Conservation (phyloP, 2,329 filamentous ascomycete species). For the Aspergillus tamarii region DNA sequence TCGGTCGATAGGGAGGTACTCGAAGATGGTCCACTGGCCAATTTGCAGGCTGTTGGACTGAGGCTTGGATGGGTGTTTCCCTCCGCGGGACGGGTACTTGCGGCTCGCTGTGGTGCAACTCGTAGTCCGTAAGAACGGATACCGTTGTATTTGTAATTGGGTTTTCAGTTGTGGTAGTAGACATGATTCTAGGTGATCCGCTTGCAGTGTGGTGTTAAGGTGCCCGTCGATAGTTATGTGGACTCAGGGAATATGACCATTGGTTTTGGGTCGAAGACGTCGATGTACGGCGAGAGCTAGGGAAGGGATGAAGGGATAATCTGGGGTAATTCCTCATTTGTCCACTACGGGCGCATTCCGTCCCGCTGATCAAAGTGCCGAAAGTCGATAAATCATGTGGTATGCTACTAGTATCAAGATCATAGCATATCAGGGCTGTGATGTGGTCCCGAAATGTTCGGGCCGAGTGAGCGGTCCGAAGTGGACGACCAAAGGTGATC, state of each 20-base stretch:
- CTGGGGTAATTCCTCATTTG: background rate
- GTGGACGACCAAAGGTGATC: background rate
- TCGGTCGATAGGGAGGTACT: conserved; percentile 52
- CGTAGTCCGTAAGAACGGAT: conserved; percentile 31
- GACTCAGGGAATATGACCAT: background rate
- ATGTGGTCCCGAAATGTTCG: conserved; percentile 4
- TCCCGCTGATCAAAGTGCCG: background rate
- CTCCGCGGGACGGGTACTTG: conserved; percentile 2
- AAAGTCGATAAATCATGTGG: background rate
- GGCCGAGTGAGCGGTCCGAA: background rate
- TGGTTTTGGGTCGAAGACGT: background rate
- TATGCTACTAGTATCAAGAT: background rate
- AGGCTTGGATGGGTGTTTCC: background rate
- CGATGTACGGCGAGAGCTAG: background rate
- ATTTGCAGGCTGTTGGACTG: conserved; percentile 23
- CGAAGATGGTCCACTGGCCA: conserved; percentile 55
- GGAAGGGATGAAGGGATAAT: background rate
- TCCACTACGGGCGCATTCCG: background rate
- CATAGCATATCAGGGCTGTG: background rate
- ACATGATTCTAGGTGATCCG: background rate
- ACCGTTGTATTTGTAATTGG: conserved; percentile 20
- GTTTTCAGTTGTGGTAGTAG: conserved; percentile 17
- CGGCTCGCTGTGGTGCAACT: conserved; percentile 30
- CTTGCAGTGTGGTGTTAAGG: background rate
- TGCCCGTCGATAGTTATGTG: background rate